Evolutionary conservation across 2,329 filamentous ascomycete species (phyloP), one percentile per base, ranked within the genome.

Genomic region (Aspergillus bombycis): DNA sequence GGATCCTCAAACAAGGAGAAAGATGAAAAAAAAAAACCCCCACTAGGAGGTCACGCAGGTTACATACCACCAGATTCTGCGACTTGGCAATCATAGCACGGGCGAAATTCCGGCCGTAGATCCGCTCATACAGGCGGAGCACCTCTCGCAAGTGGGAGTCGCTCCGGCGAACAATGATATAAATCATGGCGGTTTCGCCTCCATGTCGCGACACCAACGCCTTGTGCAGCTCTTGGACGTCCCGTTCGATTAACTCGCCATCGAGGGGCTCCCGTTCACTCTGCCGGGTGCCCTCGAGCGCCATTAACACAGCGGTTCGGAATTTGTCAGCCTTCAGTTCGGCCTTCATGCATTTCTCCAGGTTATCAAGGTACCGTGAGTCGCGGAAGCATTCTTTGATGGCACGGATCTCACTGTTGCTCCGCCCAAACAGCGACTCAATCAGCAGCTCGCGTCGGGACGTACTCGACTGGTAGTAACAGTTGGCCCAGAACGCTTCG

Each of bases 401-500:
- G 65, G 86, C 84, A 12, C 87, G 85, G 66, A 98, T 92, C 74
- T 98, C 95, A n/a, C 87, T 83, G 77, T 97, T 97, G 32, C 89
- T 88, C 7, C 94, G 88, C 0, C 95, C 95, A 88, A 97, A 96
- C 23, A 99, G 85, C 7, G 89, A 88, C 79, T 99, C 95, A 71
- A 98, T 97, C 59, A 99, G 86, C 41, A 99, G 84, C 78, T 98
- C 94, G 7, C 94, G 88, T 3, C 93, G 86, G 9, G 89, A 92
- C 71, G 90, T 91, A 77, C 94, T 91, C 43, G 90, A 89, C 75
- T 97, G 94, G 80, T 97, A 98, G 89, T 93, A 98, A 78, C 93
- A 97, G 77, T 97, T 98, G 64, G 94, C 93, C 94, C 95, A 99
- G 83, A 97, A 97, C 0, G 93, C 92, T 77, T 99, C 95, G 70